Evolutionary conservation across 2,329 filamentous ascomycete genomes (phyloP), one percentile per base, ranked within the genome.

Genomic region (Venturiaceae sp.): DNA sequence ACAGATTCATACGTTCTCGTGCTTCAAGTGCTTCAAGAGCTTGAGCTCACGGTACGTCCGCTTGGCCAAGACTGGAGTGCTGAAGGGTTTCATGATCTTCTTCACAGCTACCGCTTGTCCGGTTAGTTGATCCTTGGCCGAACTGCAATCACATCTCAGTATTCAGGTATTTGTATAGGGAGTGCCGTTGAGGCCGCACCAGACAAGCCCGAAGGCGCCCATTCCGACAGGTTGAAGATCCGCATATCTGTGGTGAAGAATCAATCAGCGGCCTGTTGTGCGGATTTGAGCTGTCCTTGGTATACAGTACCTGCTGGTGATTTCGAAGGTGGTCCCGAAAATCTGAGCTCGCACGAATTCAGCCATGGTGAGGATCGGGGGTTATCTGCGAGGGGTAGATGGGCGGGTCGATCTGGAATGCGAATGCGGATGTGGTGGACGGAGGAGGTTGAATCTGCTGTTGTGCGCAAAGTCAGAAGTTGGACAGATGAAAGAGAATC

Each of bases 71-170:
- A 99, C 94, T 1, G 94, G 92, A n/a, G 94, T 99, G 81, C 92
- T 96, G 77, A 99, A 99, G 9, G 94, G 94, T 80, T 97, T 99
- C 92, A 99, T 97, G 71, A 99, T 99, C 84, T 99, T 99, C 83
- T 99, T 99, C 72, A 99, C 92, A 60, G 94, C 94, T 62, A 99
- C 94, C 75, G 92, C 91, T 75, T 96, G 92, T 72, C 84, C 89
- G 61, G 94, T 97, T 75, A 99, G 90, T 79, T 97, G 92, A 74
- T 99, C 94, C 77, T 91, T 92, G 60, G 94, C 94, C 64, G 94
- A 97, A 77, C 92, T 97, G 72, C 37, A 66, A 62, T 60, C 50
- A 58, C 34, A 57, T 55, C 23, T 53, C 30, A 55, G 30, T 19
- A 55, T 36, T 57, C 21, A 62, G 39, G 55, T 3, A n/a, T 23